These are phyloP conservation scores for Aspergillus sp. DNA, from an alignment of 2,329 filamentous ascomycete genomes.

Conservation along the genomic window DNA sequence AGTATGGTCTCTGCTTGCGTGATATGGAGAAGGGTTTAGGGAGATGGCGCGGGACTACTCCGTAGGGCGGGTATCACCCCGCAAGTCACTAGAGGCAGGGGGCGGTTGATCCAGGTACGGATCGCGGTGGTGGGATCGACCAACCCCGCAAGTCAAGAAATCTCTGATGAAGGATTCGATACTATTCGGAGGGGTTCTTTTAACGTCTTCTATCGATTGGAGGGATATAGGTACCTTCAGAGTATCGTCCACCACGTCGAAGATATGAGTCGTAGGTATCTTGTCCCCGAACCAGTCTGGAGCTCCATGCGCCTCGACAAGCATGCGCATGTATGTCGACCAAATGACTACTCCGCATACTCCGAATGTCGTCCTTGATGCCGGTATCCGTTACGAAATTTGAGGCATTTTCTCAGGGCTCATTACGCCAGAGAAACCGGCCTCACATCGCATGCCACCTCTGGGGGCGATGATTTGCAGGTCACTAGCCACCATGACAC, in stretches of 20 bases:
- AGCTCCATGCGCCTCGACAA: no score
- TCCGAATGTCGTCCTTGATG: conserved; percentile 2
- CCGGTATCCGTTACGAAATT: conserved; percentile 10
- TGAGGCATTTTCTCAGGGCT: conserved; percentile 20
- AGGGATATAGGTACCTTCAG: not conserved
- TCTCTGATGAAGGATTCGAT: not conserved
- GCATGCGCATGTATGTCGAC: no score
- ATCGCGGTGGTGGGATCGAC: conserved; percentile 14
- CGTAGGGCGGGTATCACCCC: conserved; percentile 8
- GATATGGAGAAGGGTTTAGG: no score
- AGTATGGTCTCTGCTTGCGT: no score
- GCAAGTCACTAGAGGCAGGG: conserved; percentile 18
- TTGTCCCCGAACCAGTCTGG: no score
- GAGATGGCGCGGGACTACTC: not conserved
- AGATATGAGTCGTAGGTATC: no score
- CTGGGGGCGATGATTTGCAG: conserved; percentile 22
- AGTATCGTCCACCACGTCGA: not conserved
- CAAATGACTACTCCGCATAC: not conserved
- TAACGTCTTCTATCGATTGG: not conserved
- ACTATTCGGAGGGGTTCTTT: not conserved
- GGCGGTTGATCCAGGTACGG: conserved; percentile 18
- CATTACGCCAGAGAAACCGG: conserved; percentile 21
- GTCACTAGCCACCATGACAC: conserved; percentile 24
- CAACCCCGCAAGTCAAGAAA: conserved; percentile 17
- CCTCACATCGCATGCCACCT: conserved; percentile 6